Evolutionary conservation across 2,329 filamentous ascomycete genomes (phyloP), one percentile per base, ranked within the genome.

Genomic region (Monilinia vaccinii-corymbosi): DNA sequence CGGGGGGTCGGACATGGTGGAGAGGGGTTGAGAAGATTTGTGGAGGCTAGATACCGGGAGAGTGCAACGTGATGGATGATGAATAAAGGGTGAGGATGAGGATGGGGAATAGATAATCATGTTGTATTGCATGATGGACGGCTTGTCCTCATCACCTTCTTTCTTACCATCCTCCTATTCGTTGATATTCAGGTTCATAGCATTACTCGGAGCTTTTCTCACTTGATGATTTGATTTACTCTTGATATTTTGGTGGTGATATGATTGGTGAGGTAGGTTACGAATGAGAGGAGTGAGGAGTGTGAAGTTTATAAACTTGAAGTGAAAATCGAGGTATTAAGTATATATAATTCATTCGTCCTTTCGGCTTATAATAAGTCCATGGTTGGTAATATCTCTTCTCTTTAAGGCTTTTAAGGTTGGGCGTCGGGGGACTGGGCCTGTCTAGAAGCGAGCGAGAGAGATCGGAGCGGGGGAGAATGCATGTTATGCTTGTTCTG

Each of bases 181-280:
- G 21, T 59, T 59, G 57, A 55, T 59, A 59, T 59, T 59, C 48
- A 55, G 32, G 57, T 55, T 31, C 49, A 59, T 56, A 60, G 58
- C 58, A 60, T 60, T 47, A 60, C 50, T 56, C 58, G 34, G 51
- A 60, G 58, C 58, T 49, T 49, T 60, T 57, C 57, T 46, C 32
- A 45, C 21, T 46, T 34, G 55, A 49, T 55, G 28, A 18, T 45
- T 25, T 40, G 8, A 3, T 34, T 14, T 53, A 5, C 13, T 44
- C 7, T 10, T 49, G 10, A 18, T 34, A 13, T 21, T 51, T 21
- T 51, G 28, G 25, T 44, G 25, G 10, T 45, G 14, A 28, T n/a
- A 16, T 11, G 4, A 16, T 38, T 23, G 51, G 10, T 21, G 28
- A 48, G 16, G 14, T 47, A 23, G 23, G 10, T 52, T 53, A 25